Conservation (phyloP, 371 early-diverging fungal species). For the Encephalitozoon hellem region DNA sequence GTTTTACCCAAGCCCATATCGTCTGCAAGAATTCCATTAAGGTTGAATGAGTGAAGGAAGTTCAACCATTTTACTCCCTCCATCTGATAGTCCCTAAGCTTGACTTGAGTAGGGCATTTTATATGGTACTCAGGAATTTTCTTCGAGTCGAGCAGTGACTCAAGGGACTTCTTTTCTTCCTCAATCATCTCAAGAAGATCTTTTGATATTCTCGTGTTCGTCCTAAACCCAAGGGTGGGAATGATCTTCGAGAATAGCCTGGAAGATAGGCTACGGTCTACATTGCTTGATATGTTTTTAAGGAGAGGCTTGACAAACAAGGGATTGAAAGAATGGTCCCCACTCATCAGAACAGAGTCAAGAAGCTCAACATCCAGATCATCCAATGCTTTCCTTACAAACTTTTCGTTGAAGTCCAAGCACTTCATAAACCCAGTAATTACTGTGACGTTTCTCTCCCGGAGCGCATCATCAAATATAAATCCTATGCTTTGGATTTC, state of each 20-base stretch:
- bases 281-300: neutral
- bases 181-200: conserved; percentile 32
- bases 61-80: conserved; percentile 60
- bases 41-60: conserved; percentile 51
- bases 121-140: conserved; percentile 31
- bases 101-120: conserved; percentile 11
- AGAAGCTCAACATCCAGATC: conserved; percentile 32
- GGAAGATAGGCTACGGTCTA: neutral
- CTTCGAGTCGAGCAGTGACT: conserved; percentile 17
- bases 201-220: conserved; percentile 19
- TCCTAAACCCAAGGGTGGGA: conserved; percentile 14
- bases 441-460: conserved; percentile 30
- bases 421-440: conserved; percentile 28
- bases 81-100: conserved; percentile 58
- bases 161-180: conserved; percentile 17
- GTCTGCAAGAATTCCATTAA: conserved; percentile 60
- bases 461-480: conserved; percentile 33
- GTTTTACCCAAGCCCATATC: conserved; percentile 94
- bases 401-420: conserved; percentile 25
- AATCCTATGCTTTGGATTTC: conserved; percentile 1
- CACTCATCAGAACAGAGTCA: neutral
- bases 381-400: conserved; percentile 14
- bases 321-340: conserved; percentile 31
- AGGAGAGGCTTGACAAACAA: conserved; percentile 31
- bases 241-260: conserved; percentile 24